Evolutionary conservation across 2,329 filamentous ascomycete species (phyloP), one percentile per base, ranked within the genome.

Genomic region (Epichloe uncinata): DNA sequence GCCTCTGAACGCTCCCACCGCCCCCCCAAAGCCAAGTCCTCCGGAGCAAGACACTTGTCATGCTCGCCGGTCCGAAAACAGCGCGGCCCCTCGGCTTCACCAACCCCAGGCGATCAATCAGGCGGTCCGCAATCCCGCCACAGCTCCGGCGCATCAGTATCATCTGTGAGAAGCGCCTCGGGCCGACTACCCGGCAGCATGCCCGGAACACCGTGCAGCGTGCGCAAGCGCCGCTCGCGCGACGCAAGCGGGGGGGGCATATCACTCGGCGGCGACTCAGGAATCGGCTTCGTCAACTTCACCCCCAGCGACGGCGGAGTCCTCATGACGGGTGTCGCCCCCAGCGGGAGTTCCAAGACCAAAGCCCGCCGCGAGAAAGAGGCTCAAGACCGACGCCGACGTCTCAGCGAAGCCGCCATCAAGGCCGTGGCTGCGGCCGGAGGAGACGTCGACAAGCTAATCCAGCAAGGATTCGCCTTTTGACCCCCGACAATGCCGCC

Each of bases 341-440:
- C 91, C 1, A 90, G 84, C 56, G 93, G 93, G 9, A 89, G 83
- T 57, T 86, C 81, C 57, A 97, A 97, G 77, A 97, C 93, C 8
- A 96, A 96, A 64, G 88, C 88, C n/a, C 72, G 89, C 50, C 73
- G 93, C 47, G 91, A 97, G 66, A 85, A 87, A 64, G 91, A 96
- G 69, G 87, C 87, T 2, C 73, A 78, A 48, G 91, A 96, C 61
- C 82, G 84, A 66, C 73, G 86, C 58, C 70, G 82, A 57, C 75
- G 77, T 62, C 62, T 90, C 50, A 82, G 77, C 59, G 79, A 86
- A 64, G 80, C 81, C 7, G 82, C 85, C 33, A 68, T 84, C 54
- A 79, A 79, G 64, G 84, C 82, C 8, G 79, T 89, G 0, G 71
- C 78, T 50, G 84, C 82, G 11, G 84, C 81, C 0, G 85, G 85